Evolutionary conservation across 73 alveolate species (phyloP).

Genomic region (Urostyla sp.): DNA sequence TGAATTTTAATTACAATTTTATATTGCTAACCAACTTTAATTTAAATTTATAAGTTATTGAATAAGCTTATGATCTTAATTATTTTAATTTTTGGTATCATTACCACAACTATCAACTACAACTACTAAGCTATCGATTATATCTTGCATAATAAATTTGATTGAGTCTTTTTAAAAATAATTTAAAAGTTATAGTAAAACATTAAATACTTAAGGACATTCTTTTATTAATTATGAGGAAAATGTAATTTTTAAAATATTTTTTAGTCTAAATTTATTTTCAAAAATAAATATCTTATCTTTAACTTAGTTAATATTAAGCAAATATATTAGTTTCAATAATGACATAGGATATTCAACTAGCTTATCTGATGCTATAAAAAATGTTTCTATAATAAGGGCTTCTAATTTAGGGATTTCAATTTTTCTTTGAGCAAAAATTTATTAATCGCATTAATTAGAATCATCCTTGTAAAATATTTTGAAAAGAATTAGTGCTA

Average conservation of each 20-base stretch:
- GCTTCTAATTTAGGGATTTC: too few relatives aligned
- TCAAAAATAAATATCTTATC: slow-evolving; percentile 23
- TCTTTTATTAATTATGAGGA: slow-evolving; percentile 7
- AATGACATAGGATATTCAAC: slow-evolving; percentile 48
- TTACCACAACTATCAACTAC: too few relatives aligned
- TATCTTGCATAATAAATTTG: slow-evolving; percentile 24
- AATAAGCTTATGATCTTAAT: not conserved
- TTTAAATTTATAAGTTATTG: slow-evolving; percentile 9
- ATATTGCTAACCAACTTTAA: slow-evolving; percentile 39
- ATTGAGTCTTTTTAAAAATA: slow-evolving; percentile 19
- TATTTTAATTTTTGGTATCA: too few relatives aligned
- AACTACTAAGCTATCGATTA: slow-evolving; percentile 21
- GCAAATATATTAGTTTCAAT: slow-evolving; percentile 17
- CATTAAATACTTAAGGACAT: slow-evolving; percentile 33
- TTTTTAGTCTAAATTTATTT: slow-evolving; percentile 29
- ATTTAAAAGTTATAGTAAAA: not conserved
- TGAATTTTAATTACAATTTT: too few relatives aligned
- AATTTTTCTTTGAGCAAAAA: too few relatives aligned
- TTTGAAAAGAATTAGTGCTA: slow-evolving; percentile 12
- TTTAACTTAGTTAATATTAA: not conserved
- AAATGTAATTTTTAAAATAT: slow-evolving; percentile 10
- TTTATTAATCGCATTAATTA: slow-evolving; percentile 19
- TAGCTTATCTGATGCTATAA: slow-evolving; percentile 27
- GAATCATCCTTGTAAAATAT: slow-evolving; percentile 3
- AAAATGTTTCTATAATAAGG: slow-evolving; percentile 24